Conservation (phyloP, 2,329 filamentous ascomycete species). For the Cephalotrichum gorgonifer region DNA sequence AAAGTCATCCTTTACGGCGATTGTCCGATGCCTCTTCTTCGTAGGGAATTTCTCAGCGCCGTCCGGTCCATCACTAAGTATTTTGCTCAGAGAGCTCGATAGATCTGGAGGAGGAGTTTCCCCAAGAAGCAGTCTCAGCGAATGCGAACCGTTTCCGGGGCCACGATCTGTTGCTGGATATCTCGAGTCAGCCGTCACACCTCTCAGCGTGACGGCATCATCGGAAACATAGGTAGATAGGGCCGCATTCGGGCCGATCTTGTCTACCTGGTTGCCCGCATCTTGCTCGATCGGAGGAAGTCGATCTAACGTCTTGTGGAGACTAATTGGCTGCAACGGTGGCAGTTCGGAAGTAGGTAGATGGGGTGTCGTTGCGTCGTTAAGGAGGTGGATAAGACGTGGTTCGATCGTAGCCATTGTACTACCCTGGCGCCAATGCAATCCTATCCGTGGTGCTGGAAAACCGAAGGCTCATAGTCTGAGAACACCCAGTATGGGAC, state of each 20-base stretch:
- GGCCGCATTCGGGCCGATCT: neutral
- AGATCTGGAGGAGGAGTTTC: slow-evolving; percentile 26
- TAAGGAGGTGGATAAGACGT: slow-evolving; percentile 54
- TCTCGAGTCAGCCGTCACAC: slow-evolving; percentile 10
- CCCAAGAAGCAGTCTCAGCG: slow-evolving; percentile 29
- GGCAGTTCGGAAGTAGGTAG: slow-evolving; percentile 42
- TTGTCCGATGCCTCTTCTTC: slow-evolving; percentile 43
- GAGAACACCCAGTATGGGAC: neutral
- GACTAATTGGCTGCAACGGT: slow-evolving; percentile 32
- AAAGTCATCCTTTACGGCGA: slow-evolving; percentile 48
- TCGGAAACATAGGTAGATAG: slow-evolving; percentile 1
- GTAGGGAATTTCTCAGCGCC: slow-evolving; percentile 31
- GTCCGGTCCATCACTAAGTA: slow-evolving; percentile 33
- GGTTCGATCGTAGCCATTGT: slow-evolving; percentile 59
- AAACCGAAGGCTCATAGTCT: slow-evolving; percentile 1
- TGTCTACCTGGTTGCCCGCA: slow-evolving; percentile 19
- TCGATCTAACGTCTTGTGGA: slow-evolving; percentile 31
- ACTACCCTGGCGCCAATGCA: slow-evolving; percentile 10
- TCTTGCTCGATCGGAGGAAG: slow-evolving; percentile 43
- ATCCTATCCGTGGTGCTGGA: neutral
- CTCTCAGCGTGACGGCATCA: neutral
- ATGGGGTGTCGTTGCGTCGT: slow-evolving; percentile 41
- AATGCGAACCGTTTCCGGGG: slow-evolving; percentile 12
- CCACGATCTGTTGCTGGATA: slow-evolving; percentile 7
- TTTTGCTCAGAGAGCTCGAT: slow-evolving; percentile 32